Conservation (phyloP, 2,329 filamentous ascomycete species). For the Sclerotiophoma versabilis region DNA sequence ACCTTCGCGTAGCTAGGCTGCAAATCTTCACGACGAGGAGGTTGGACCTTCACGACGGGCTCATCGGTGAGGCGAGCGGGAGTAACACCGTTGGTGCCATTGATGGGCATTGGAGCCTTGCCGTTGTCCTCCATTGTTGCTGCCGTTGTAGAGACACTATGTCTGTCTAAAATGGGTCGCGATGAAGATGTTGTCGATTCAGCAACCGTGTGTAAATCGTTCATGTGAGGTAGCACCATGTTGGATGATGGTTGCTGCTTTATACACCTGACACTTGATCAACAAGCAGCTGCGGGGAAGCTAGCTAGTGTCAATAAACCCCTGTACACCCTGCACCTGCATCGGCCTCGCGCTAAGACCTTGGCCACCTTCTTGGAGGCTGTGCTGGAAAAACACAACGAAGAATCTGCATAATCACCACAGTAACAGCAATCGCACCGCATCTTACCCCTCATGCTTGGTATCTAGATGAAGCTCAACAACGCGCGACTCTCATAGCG, state of each 20-base stretch:
- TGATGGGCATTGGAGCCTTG: slow-evolving; percentile 45
- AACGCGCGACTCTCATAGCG: background rate
- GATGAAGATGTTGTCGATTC: slow-evolving; percentile 37
- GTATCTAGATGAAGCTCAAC: background rate
- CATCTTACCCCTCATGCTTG: background rate
- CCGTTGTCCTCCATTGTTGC: slow-evolving; percentile 46
- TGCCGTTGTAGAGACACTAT: slow-evolving; percentile 18
- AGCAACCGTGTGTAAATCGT: slow-evolving; percentile 22
- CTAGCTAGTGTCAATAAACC: slow-evolving; percentile 4
- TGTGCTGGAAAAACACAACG: slow-evolving; percentile 8
- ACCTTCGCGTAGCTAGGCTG: slow-evolving; percentile 80
- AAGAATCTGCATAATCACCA: slow-evolving; percentile 4
- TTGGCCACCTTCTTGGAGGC: slow-evolving; percentile 10
- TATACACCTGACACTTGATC: slow-evolving; percentile 27
- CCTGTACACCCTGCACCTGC: slow-evolving; percentile 11
- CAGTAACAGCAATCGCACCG: slow-evolving; percentile 4
- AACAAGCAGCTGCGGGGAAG: slow-evolving; percentile 29
- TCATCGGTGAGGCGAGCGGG: slow-evolving; percentile 23
- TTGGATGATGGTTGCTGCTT: slow-evolving; percentile 18
- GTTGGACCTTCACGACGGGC: slow-evolving; percentile 69
- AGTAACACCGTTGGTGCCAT: slow-evolving; percentile 23
- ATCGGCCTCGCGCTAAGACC: slow-evolving; percentile 11
- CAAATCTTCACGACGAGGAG: slow-evolving; percentile 81
- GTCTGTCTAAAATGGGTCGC: slow-evolving; percentile 27
- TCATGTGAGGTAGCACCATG: slow-evolving; percentile 19